Base-by-base conservation (phyloP, 371 early-diverging fungal genomes). In the Blakeslea trispora region DNA sequence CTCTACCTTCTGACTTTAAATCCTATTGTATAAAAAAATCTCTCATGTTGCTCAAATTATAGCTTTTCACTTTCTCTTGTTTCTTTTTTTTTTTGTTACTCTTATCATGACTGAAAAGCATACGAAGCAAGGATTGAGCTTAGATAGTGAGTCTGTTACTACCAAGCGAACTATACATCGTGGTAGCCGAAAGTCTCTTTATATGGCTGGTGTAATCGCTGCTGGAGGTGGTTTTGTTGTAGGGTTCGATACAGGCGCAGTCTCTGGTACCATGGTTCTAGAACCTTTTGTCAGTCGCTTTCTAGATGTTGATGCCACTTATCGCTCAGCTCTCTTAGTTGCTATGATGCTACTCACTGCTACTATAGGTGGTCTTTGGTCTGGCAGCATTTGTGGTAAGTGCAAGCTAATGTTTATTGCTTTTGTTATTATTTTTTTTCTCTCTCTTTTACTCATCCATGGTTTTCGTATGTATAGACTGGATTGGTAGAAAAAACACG, bases 341-440 rank as follows among this genome's bases (percentile, higher is more conserved):
- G 74, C 79, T 10, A 64, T 75, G 40, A 74, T 72, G 54, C 42
- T 79, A 15, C 58, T 75, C 45, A 75, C 79, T 9, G 76, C 74
- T 9, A 69, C 75, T n/a, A 49, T 79, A n/a, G 76, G 74, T 46
- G 68, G 71, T 19, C 57, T 79, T n/a, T 34, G 58, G 19, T 74
- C 79, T 53, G 76, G 74, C 22, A 59, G 55, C 50, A 34, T 75
- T 31, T 75, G 74, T 55, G 79, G 76, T 75, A 60, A 51, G 28
- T 7, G 3, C 28, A 28, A 28, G 3, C 3, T 61, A 52, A 39
- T 50, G 28, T 10, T 7, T 7, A 35, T 34, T 34, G 46, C 15
- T 41, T 22, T 44, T n/a, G 49, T 8, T 45, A 41, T 48, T n/a
- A 23, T 19, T 15, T 11, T 46, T 45, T 23, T 59, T 18, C 18